Base-by-base conservation (phyloP, 2,329 filamentous ascomycete species). In the Sclerotinia borealis region DNA sequence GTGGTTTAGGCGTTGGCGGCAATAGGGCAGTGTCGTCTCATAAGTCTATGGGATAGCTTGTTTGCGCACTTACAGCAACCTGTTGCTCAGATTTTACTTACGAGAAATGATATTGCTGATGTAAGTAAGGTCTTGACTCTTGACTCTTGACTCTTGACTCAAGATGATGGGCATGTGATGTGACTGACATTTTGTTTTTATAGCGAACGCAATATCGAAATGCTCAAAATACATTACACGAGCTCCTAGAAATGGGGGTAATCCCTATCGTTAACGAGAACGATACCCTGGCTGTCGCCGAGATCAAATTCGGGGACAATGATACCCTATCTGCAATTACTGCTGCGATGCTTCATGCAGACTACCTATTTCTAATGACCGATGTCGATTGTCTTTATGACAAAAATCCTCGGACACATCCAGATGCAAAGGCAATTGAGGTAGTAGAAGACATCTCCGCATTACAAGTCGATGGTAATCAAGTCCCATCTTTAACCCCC, bases 281-380 rank as follows among this genome's bases (percentile, higher is more conserved):
- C 76, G 95, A 99, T 76, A 99, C 95, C 3, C 80, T 99, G 61
- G 92, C 93, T 29, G 95, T 99, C 68, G 91, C 93, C 50, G 95
- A 99, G 83, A 99, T 99, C 79, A 98, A 98, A 80, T 99, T 99
- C 74, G 95, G 95, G 69, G 95, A 99, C 80, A 99, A 99, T 72
- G 95, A 99, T 76, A 99, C 95, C 1, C 81, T 99, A 52, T 96
- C 92, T 15, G 95, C 95, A 63, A 97, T 99, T 70, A 96, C 95
- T 0, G 92, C 95, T 1, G 95, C 90, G 69, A 98, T 98, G 92
- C 91, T 98, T 25, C 92, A 96, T 72, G 95, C 95, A 58, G 93
- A 99, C 73, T 91, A 96, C 72, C 83, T 99, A 11, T 99, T 99
- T 77, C 83, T 99, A 67, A 98, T 99, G 95, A 99, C 95, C 1